Base-by-base conservation (phyloP, 208 protist genomes). In the Trypanosoma lewisi region DNA sequence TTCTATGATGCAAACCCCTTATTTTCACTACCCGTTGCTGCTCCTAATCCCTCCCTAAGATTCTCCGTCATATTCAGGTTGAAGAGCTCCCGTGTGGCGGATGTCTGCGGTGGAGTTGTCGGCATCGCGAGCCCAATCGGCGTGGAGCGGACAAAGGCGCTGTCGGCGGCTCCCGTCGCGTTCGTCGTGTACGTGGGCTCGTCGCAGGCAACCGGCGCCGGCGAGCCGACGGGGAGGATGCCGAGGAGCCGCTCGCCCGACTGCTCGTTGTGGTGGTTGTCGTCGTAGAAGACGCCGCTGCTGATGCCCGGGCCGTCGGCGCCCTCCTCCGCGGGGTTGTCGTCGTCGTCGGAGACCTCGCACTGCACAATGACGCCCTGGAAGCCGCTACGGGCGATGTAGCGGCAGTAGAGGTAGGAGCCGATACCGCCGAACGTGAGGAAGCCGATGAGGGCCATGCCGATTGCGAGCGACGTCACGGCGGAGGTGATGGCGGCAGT, bases 311-410 rank as follows among this genome's bases (percentile, higher is more conserved):
- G 14, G 25, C 30, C 63, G 14, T 76, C 47, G 37, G 71, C 45
- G 25, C 61, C 50, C 16, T 66, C 23, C 9, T 52, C 48, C 6
- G 19, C 48, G 48, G 27, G 5, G 48, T 31, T 31, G 25, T 52
- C 78, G 36, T 82, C 75, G 21, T 82, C 75, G 19, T 77, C 70
- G 34, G 68, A 74, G 25, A 82, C 56, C 31, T 82, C 82, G 42
- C 81, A 88, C 47, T 85, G 63, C 54, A 93, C 86, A 63, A 93
- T 93, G 23, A 89, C 82, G 28, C 86, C 86, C 45, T 93, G 86
- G 47, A 93, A 93, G 45, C 86, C 86, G 63, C 88, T 82, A 47
- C 52, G 70, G 21, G 78, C 86, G 47, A 88, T 75, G 42, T 83
- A 67, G 52, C 76, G 79, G 69, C 86, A 93, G 72, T 93, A 93